Percentiles rank a stretch among this genome's conserved stretches.
Conservation (phyloP, 1,284 basidiomycete genomes). For the Sporisorium sorghi region DNA sequence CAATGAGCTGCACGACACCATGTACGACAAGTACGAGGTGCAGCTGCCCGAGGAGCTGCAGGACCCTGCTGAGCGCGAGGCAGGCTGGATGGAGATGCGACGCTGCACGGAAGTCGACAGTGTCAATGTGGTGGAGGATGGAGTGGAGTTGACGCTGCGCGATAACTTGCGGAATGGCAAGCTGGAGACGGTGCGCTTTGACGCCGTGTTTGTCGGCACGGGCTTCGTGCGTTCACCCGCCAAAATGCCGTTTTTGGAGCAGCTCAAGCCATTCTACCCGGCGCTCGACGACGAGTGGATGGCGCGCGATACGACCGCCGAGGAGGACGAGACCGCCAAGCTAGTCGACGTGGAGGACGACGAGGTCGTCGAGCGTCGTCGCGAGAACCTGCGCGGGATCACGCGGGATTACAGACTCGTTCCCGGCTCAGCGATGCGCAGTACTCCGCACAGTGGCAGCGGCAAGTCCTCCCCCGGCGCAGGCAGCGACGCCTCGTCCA, state of each 20-base stretch:
- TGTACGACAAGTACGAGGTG: conserved; percentile 63
- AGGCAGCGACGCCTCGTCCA: conserved; percentile 40
- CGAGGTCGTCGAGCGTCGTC: conserved; percentile 52
- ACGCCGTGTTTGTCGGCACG: conserved; percentile 66
- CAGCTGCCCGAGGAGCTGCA: conserved; percentile 59
- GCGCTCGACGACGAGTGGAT: conserved; percentile 50
- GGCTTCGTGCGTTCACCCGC: conserved; percentile 59
- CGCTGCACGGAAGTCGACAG: conserved; percentile 44
- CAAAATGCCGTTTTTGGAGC: conserved; percentile 52
- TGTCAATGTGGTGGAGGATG: conserved; percentile 26
- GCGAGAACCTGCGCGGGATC: conserved; percentile 59
- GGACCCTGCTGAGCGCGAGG: conserved; percentile 43
- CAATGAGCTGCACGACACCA: conserved; percentile 59
- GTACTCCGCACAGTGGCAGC: conserved; percentile 23
- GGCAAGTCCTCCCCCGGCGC: conserved; percentile 40
- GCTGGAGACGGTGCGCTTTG: conserved; percentile 49
- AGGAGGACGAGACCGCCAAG: conserved; percentile 53
- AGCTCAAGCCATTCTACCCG: conserved; percentile 56
- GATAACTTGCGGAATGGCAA: conserved; percentile 40
- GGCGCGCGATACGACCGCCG: conserved; percentile 26
- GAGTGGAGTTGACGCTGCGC: conserved; percentile 37
- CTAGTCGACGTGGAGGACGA: conserved; percentile 46
- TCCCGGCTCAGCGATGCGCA: conserved; percentile 20
- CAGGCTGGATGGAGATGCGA: conserved; percentile 48
- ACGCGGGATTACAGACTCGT: conserved; percentile 67